These are phyloP conservation scores for Pelargonium citronellum DNA, from an alignment of 441 rosid species.

Conservation along the genomic window DNA sequence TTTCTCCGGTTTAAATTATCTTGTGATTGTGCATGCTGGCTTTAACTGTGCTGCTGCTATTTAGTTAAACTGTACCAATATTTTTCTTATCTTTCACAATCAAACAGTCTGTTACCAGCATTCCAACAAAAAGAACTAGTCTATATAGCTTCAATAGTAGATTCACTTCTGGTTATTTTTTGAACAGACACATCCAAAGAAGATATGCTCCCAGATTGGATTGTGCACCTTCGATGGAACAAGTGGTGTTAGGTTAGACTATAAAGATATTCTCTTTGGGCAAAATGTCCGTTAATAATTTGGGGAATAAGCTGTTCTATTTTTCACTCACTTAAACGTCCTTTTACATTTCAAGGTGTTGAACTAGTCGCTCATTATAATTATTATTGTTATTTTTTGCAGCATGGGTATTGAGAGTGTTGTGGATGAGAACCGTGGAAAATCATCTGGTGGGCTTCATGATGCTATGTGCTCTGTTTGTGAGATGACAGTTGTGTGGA, in stretches of 20 bases:
- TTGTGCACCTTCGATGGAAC: constrained; percentile 49
- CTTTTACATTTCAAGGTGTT: neutral
- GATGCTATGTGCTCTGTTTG: constrained; percentile 49
- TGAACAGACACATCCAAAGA: constrained; percentile 43
- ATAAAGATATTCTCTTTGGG: constrained; percentile 2
- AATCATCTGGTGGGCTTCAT: constrained; percentile 29
- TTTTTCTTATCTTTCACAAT: too few relatives aligned
- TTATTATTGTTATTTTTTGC: constrained; percentile 14
- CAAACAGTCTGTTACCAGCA: too few relatives aligned
- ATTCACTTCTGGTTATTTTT: neutral
- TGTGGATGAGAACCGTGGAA: constrained; percentile 30
- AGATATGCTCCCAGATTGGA: constrained; percentile 54
- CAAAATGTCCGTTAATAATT: too few relatives aligned
- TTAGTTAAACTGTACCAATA: too few relatives aligned
- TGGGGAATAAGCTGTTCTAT: neutral
- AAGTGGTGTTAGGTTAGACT: constrained; percentile 46
- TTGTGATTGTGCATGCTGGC: neutral
- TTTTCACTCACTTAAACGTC: neutral
- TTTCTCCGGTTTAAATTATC: neutral
- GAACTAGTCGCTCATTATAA: neutral
- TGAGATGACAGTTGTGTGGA: constrained; percentile 67
- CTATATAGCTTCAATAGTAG: too few relatives aligned
- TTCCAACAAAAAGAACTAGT: too few relatives aligned
- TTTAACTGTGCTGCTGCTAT: too few relatives aligned
- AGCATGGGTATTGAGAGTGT: constrained; percentile 48